These are phyloP conservation scores for Hordeum marinum DNA, from an alignment of 176 grass and related monocot species.

Conservation along the genomic window DNA sequence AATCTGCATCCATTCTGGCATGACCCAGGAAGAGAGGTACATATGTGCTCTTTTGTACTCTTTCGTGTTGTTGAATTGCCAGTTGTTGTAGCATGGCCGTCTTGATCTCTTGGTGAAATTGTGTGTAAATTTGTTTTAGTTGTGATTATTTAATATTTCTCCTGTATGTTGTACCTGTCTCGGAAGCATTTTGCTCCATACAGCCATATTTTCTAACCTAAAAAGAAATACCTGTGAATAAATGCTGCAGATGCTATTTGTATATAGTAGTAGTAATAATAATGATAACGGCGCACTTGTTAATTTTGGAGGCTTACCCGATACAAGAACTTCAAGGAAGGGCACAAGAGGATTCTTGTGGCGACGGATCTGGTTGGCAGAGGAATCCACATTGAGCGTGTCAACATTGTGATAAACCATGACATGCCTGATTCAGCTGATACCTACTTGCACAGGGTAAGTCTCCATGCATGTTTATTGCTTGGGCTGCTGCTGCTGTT, in stretches of 20 bases:
- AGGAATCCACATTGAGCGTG: constrained; percentile 96
- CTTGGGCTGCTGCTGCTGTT: background rate
- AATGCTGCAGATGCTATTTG: too few relatives aligned
- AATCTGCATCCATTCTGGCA: constrained; percentile 98
- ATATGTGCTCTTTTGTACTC: background rate
- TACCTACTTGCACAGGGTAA: constrained; percentile 96
- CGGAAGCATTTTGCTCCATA: background rate
- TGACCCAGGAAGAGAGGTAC: constrained; percentile 93
- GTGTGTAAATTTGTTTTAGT: background rate
- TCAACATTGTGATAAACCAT: constrained; percentile 98
- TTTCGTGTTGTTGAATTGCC: background rate
- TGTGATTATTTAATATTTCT: background rate
- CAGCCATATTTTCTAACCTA: background rate
- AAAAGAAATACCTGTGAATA: too few relatives aligned
- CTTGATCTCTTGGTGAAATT: background rate
- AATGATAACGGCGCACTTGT: background rate
- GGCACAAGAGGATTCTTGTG: constrained; percentile 94
- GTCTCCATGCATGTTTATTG: background rate
- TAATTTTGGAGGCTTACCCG: constrained; percentile 56
- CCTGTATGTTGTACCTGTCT: background rate
- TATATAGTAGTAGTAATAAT: too few relatives aligned
- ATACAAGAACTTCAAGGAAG: constrained; percentile 99
- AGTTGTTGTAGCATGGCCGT: background rate
- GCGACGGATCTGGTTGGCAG: constrained; percentile 96
- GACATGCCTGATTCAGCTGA: constrained; percentile 99